These are phyloP conservation scores for Colletotrichum camelliae DNA, from an alignment of 2,329 filamentous ascomycete genomes.

Conservation along the genomic window DNA sequence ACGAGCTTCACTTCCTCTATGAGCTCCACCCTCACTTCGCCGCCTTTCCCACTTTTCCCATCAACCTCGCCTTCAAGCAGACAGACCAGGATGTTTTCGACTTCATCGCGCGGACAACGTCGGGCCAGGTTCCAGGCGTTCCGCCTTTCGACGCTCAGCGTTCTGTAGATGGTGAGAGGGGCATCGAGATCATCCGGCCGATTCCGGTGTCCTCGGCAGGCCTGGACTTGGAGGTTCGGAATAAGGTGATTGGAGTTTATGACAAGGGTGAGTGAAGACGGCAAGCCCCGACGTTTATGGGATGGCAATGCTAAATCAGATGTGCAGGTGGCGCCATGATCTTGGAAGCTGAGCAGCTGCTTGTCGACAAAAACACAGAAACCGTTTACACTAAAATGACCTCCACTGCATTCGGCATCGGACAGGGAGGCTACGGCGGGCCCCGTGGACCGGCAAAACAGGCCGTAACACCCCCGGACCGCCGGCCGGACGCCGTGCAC, in stretches of 20 bases:
- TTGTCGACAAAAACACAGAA: constrained; percentile 43
- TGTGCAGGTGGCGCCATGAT: constrained; percentile 43
- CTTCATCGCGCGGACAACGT: constrained; percentile 40
- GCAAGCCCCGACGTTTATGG: background rate
- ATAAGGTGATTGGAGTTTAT: constrained; percentile 47
- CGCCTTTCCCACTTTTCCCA: constrained; percentile 51
- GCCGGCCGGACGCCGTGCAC: constrained; percentile 41
- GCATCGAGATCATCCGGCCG: constrained; percentile 40
- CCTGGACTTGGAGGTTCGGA: constrained; percentile 42
- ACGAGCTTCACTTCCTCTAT: constrained; percentile 49
- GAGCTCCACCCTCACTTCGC: constrained; percentile 49
- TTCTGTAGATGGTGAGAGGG: constrained; percentile 46
- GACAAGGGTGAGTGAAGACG: constrained; percentile 37
- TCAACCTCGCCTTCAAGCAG: constrained; percentile 50
- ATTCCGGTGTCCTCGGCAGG: constrained; percentile 41
- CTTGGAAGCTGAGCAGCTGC: constrained; percentile 41
- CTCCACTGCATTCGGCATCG: constrained; percentile 47
- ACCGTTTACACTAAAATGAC: constrained; percentile 42
- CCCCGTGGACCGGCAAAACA: constrained; percentile 42
- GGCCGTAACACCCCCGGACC: constrained; percentile 33
- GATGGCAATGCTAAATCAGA: background rate
- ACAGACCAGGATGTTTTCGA: constrained; percentile 49
- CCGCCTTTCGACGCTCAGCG: constrained; percentile 45
- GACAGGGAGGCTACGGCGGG: constrained; percentile 50
- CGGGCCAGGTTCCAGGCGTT: constrained; percentile 39